Percentiles rank a stretch among this genome's conserved stretches.
Evolutionary conservation across 1,284 basidiomycete genomes (phyloP).

Genomic region (Cutaneotrichosporon sp.): DNA sequence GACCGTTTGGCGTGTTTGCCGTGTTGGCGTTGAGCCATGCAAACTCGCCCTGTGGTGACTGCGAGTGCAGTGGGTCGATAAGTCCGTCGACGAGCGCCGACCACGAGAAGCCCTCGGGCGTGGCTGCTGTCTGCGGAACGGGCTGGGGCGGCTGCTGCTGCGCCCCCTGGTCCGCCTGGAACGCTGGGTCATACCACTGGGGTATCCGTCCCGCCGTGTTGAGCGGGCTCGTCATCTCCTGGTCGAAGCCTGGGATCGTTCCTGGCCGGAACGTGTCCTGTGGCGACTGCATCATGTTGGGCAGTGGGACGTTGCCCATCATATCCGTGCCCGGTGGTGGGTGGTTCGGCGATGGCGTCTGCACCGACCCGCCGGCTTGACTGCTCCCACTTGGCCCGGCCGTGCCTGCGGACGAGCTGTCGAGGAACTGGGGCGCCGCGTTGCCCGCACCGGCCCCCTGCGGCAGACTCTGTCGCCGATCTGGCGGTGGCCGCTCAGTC

Average conservation of each 20-base stretch:
- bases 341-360: conserved; percentile 3
- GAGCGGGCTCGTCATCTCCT: conserved; percentile 2
- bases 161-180: conserved; percentile 2
- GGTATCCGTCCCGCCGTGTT: background rate
- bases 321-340: conserved; percentile 8
- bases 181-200: conserved; percentile 15
- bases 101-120: conserved; percentile 20
- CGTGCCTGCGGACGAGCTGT: background rate
- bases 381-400: background rate
- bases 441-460: background rate
- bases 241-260: conserved; percentile 7
- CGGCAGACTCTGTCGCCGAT: conserved; percentile 3
- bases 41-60: conserved; percentile 17
- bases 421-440: conserved; percentile 1
- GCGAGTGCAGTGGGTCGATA: conserved; percentile 12
- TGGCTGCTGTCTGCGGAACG: background rate
- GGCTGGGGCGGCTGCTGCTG: background rate
- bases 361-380: background rate
- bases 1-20: conserved; percentile 11
- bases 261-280: conserved; percentile 20
- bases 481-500: background rate
- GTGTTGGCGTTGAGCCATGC: conserved; percentile 18
- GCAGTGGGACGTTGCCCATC: conserved; percentile 10
- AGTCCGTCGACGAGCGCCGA: conserved; percentile 26
- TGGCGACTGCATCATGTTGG: conserved; percentile 19